These are phyloP conservation scores for Leishmania arabica DNA, from an alignment of 208 protist species.

Conservation along the genomic window DNA sequence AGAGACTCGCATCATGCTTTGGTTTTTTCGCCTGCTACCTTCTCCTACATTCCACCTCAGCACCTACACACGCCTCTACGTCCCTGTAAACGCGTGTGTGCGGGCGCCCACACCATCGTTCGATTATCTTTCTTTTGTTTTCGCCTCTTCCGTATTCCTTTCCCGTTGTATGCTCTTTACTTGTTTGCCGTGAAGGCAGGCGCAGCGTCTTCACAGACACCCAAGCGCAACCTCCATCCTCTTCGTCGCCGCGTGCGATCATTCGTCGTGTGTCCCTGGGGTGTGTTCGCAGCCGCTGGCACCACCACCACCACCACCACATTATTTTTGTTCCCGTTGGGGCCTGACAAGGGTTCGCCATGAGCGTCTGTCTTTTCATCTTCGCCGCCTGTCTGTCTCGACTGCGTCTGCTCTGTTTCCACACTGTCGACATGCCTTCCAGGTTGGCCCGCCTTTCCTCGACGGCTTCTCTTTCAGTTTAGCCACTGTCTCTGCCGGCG, in stretches of 20 bases:
- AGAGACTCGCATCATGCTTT: slow-evolving; percentile 4
- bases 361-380: neutral
- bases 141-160: neutral
- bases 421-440: too few relatives aligned
- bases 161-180: neutral
- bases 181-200: neutral
- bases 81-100: neutral
- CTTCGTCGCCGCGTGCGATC: neutral
- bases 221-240: neutral
- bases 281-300: neutral
- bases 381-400: neutral
- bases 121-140: neutral
- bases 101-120: neutral
- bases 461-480: neutral
- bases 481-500: neutral
- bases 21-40: neutral
- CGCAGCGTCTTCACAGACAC: neutral
- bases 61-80: slow-evolving; percentile 7
- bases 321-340: neutral
- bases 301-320: too few relatives aligned
- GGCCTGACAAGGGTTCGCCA: neutral
- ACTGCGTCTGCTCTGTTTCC: neutral
- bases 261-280: neutral
- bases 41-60: neutral
- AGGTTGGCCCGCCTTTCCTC: too few relatives aligned